Conservation (phyloP, 345 rosid genomes). For the Trapa bicornis region DNA sequence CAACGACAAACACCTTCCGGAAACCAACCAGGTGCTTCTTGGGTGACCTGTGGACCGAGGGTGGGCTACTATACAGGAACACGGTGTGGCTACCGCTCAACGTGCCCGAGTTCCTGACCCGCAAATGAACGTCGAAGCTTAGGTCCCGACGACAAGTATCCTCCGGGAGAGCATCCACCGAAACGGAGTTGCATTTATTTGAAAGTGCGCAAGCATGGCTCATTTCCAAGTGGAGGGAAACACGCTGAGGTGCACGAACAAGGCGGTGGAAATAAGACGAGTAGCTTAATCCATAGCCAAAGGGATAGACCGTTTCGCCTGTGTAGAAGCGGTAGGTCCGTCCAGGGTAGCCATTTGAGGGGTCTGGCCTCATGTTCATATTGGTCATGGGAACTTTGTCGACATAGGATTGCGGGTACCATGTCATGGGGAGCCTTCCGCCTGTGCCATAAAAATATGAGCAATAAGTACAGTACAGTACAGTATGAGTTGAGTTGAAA, state of each 20-base stretch:
- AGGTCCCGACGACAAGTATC: slow-evolving; percentile 25
- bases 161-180: slow-evolving; percentile 30
- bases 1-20: slow-evolving; percentile 40
- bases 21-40: slow-evolving; percentile 57
- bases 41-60: slow-evolving; percentile 53
- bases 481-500: neutral
- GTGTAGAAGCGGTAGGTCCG: slow-evolving; percentile 81
- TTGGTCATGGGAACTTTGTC: slow-evolving; percentile 79
- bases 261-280: slow-evolving; percentile 28
- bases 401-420: slow-evolving; percentile 74
- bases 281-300: slow-evolving; percentile 89
- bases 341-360: slow-evolving; percentile 70
- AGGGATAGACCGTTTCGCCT: slow-evolving; percentile 66
- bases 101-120: slow-evolving; percentile 38
- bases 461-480: neutral
- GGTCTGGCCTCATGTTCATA: slow-evolving; percentile 90
- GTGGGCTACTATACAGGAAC: slow-evolving; percentile 59
- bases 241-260: slow-evolving; percentile 41
- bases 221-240: slow-evolving; percentile 32
- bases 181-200: slow-evolving; percentile 25
- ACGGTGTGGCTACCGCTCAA: slow-evolving; percentile 59
- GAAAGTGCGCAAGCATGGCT: slow-evolving; percentile 45
- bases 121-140: slow-evolving; percentile 40
- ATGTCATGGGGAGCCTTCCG: slow-evolving; percentile 91
- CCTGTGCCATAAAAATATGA: slow-evolving; percentile 19